Base-by-base conservation (phyloP, 139 green algal species). In the Klebsormidium nitens region DNA sequence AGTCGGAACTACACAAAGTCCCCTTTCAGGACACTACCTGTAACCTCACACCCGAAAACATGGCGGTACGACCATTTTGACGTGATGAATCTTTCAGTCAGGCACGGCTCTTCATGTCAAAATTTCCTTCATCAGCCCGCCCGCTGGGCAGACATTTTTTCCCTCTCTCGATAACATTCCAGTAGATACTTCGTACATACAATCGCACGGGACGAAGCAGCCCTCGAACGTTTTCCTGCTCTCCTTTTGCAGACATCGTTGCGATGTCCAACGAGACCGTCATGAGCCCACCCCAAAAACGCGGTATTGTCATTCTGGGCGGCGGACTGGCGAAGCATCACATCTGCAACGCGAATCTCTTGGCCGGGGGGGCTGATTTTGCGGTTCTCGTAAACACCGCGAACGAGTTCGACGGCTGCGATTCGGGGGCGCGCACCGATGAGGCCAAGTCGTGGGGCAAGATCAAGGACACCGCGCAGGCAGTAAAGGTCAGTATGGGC, bases 401-500 rank as follows among this genome's bases (percentile, higher is more conserved):
- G 56, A 59, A 95, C 69, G 92, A 97, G 77, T 97, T 92, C 86
- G 93, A 98, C 73, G 92, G 93, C 49, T 91, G 85, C 58, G 93
- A 97, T 81, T 74, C 57, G 23, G 84, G 93, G 0, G 93, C 93
- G 0, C 70, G 84, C 2, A 92, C 93, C 0, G 93, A 98, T 66
- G 93, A 98, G 72, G 93, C 93, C 1, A 83, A 96, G 8, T 91
- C 82, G 0, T 98, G 93, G 93, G 93, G 93, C 39, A 98, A 98
- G 78, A 96, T 98, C 61, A 79, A 82, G 4, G 50, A 85, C 1
- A 89, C 96, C 46, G 92, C 92, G 1, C 85, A 82, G 58, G 87
- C 90, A 0, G 79, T 81, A 17, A 84, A 84, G 70, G 66, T 64
- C 3, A 14, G 65, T n/a, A n/a, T n/a, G n/a, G n/a, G n/a, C n/a